Evolutionary conservation across 2,329 filamentous ascomycete genomes (phyloP), one percentile per base, ranked within the genome.

Genomic region (Eurotiales sp.): DNA sequence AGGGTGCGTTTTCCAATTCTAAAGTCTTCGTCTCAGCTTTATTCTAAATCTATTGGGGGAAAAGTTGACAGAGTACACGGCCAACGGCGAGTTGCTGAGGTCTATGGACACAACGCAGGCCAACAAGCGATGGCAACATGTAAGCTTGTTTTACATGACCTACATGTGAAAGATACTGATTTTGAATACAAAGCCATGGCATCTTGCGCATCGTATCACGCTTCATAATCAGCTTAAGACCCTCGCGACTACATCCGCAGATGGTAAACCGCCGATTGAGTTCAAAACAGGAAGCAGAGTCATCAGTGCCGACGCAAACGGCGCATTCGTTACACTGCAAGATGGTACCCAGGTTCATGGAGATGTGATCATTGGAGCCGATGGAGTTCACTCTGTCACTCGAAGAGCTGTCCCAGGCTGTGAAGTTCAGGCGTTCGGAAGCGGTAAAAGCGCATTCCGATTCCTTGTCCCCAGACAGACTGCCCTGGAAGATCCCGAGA

Each of bases 371-470:
- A 55, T 83, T 3, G 80, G 78, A 2, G 80, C 79, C 0, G 80
- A 83, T 55, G 80, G 80, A 0, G 77, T 81, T 3, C 68, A 74
- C 45, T 69, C 66, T 0, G 51, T 60, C 4, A 57, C 62, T 2
- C 55, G 59, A 59, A 10, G 70, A 56, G 2, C 54, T 46, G 2
- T 49, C 50, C 29, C 59, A 3, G 36, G 36, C 12, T 21, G 42
- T 7, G 32, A 65, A 4, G 56, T 72, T 15, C 66, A 68, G 29
- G 66, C 74, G 3, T 73, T 72, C 37, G 67, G 71, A 1, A 76
- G 74, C 3, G 80, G 80, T 2, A 81, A 81, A 11, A 79, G 75
- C 39, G 79, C 80, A 0, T 84, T 81, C 60, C 72, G 81, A 7
- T 84, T 82, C 62, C 61, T 82, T 4, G 70, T 84, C 0, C 67